Conservation (phyloP, 805 yeast genomes). For the Pichia thaimueangensis region DNA sequence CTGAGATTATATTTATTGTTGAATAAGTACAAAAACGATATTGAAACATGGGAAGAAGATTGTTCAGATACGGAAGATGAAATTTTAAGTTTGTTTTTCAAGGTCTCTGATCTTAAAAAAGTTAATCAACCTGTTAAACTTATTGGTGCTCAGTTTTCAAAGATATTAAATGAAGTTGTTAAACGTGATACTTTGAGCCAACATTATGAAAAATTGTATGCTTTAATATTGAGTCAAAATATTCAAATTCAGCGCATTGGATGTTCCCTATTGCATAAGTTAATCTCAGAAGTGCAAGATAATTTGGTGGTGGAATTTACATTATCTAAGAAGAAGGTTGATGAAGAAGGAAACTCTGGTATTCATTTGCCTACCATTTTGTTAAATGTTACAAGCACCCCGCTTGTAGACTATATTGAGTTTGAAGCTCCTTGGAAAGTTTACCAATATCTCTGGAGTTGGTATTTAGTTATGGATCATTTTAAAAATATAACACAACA, state of each 20-base stretch:
- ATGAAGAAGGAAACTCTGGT: constrained; percentile 24
- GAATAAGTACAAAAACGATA: constrained; percentile 21
- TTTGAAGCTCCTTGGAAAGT: constrained; percentile 32
- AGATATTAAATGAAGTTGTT: constrained; percentile 18
- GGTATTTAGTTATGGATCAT: constrained; percentile 57
- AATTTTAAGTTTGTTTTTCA: constrained; percentile 36
- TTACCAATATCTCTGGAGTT: constrained; percentile 53
- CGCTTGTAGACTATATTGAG: constrained; percentile 33
- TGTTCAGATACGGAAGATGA: constrained; percentile 34
- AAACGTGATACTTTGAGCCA: constrained; percentile 29
- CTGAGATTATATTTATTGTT: constrained; percentile 37
- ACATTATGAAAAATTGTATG: constrained; percentile 33
- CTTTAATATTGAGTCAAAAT: constrained; percentile 23
- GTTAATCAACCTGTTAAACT: constrained; percentile 29
- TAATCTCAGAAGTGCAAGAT: constrained; percentile 46
- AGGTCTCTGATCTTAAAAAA: constrained; percentile 7
- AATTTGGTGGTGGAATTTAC: constrained; percentile 58
- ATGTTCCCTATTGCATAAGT: constrained; percentile 31
- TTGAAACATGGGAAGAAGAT: constrained; percentile 33
- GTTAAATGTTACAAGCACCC: constrained; percentile 29
- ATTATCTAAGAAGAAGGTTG: constrained; percentile 36
- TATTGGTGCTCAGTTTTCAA: constrained; percentile 30
- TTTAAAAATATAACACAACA: constrained; percentile 61
- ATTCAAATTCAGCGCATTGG: constrained; percentile 40
- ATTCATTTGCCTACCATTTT: constrained; percentile 38